Conservation (phyloP, 106 monocot genomes). For the Triglochin maritima region DNA sequence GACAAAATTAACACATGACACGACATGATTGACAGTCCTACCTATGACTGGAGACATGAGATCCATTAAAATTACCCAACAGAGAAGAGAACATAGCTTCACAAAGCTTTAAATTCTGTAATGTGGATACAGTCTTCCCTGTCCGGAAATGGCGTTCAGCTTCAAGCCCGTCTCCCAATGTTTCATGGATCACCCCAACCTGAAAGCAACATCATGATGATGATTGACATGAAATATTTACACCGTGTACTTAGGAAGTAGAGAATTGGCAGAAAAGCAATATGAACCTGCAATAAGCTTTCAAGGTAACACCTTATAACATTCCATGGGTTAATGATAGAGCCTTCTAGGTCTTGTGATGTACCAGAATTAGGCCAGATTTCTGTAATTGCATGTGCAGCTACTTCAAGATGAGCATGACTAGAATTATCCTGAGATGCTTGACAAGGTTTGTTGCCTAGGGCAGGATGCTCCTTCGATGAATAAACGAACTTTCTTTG, state of each 20-base stretch:
- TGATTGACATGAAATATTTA: not conserved
- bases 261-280: not conserved
- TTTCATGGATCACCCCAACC: constrained; percentile 62
- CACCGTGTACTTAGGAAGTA: not conserved
- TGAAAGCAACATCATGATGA: constrained; percentile 11
- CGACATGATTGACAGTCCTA: no score
- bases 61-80: constrained; percentile 35
- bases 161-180: constrained; percentile 47
- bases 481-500: constrained; percentile 40
- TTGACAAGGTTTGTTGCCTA: not conserved
- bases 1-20: no score
- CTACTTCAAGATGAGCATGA: constrained; percentile 28
- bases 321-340: constrained; percentile 59
- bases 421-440: constrained; percentile 3
- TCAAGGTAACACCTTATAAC: constrained; percentile 67
- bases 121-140: constrained; percentile 53
- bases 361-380: constrained; percentile 33
- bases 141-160: constrained; percentile 52
- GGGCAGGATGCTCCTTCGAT: constrained; percentile 5
- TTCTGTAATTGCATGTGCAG: constrained; percentile 35
- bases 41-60: no score
- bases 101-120: constrained; percentile 35
- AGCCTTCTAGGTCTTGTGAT: constrained; percentile 12
- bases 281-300: constrained; percentile 66
- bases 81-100: constrained; percentile 37